These are phyloP conservation scores for Backusella mclennaniae DNA, from an alignment of 192 early-diverging fungal genomes.

Conservation along the genomic window DNA sequence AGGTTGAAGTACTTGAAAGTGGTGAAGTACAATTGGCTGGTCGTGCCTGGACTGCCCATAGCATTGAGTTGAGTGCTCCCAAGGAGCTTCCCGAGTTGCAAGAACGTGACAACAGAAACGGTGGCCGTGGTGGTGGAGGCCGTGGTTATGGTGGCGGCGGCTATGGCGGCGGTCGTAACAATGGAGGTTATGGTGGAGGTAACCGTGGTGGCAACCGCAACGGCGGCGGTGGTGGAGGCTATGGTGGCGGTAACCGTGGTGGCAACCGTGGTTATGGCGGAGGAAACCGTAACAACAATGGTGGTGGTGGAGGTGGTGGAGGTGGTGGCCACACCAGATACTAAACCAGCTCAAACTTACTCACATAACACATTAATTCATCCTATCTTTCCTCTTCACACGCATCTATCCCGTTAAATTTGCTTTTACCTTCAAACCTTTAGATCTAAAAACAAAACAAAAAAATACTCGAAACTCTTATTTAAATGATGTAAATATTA, in stretches of 20 bases:
- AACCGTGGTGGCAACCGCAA: conserved; percentile 41
- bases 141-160: conserved; percentile 39
- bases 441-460: neutral
- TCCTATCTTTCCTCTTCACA: neutral
- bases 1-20: conserved; percentile 65
- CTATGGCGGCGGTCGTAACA: conserved; percentile 38
- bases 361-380: neutral
- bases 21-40: conserved; percentile 58
- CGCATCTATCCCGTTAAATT: neutral
- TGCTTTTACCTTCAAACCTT: neutral
- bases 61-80: conserved; percentile 68
- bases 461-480: neutral
- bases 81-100: conserved; percentile 79
- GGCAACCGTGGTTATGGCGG: neutral
- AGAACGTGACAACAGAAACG: conserved; percentile 42
- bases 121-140: conserved; percentile 40
- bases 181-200: conserved; percentile 33
- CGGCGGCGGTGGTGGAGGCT: conserved; percentile 42
- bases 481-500: neutral
- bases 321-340: neutral
- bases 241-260: conserved; percentile 38
- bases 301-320: neutral
- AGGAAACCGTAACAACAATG: neutral
- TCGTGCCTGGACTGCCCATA: conserved; percentile 66
- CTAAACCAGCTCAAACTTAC: neutral